A percentile compares a stretch with the other conserved stretches of the same genome.
Conservation (phyloP, 192 early-diverging fungal genomes). For the Lobulomyces angularis region DNA sequence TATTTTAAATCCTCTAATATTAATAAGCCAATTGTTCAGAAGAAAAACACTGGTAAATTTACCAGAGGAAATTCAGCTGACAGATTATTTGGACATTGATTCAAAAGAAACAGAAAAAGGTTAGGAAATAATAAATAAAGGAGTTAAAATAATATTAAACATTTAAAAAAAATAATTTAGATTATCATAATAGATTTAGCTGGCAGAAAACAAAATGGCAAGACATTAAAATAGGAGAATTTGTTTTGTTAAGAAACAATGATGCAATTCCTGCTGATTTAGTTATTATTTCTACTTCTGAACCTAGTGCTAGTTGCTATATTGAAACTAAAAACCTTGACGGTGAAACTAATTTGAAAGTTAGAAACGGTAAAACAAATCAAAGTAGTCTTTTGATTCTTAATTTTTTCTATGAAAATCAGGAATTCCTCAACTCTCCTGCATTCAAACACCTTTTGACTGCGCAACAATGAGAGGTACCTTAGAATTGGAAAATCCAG, state of each 20-base stretch:
- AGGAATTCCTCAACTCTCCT: slow-evolving; percentile 47
- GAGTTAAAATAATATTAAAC: too few relatives aligned
- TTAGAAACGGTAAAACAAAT: slow-evolving; percentile 48
- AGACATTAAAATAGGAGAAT: slow-evolving; percentile 73
- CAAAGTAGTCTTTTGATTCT: slow-evolving; percentile 43
- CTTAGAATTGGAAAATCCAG: slow-evolving; percentile 76
- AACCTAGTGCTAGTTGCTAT: slow-evolving; percentile 64
- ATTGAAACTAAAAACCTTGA: slow-evolving; percentile 93
- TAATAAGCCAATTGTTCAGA: too few relatives aligned
- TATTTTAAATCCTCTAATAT: too few relatives aligned
- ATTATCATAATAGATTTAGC: too few relatives aligned
- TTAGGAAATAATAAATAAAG: too few relatives aligned
- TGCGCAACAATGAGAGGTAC: slow-evolving; percentile 69
- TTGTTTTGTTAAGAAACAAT: slow-evolving; percentile 68
- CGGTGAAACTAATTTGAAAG: slow-evolving; percentile 94
- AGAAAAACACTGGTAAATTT: too few relatives aligned
- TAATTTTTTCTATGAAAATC: slow-evolving; percentile 41
- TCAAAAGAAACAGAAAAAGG: slow-evolving; percentile 1
- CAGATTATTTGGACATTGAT: neutral
- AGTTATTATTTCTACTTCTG: slow-evolving; percentile 66
- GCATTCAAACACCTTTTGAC: slow-evolving; percentile 59
- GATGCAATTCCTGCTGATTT: slow-evolving; percentile 78
- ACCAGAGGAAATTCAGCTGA: too few relatives aligned
- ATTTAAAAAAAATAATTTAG: too few relatives aligned
- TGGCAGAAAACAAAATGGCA: slow-evolving; percentile 62